These are phyloP conservation scores for Arthrobotrys entomopaga DNA, from an alignment of 2,329 filamentous ascomycete genomes.

Conservation along the genomic window DNA sequence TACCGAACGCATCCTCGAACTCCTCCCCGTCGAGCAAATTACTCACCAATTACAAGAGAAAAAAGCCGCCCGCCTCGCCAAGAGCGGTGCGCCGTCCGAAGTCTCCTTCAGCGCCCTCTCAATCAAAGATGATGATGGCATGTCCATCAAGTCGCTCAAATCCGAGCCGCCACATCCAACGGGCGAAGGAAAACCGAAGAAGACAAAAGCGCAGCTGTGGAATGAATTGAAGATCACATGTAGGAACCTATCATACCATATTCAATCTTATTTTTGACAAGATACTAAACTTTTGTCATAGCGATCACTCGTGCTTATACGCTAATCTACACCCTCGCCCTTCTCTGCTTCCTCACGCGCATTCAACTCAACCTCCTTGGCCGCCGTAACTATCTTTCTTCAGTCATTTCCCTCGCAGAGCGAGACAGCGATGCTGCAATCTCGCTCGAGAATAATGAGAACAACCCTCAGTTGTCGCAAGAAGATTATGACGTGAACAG, in stretches of 20 bases:
- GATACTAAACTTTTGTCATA: conserved; percentile 61
- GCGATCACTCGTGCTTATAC: conserved; percentile 92
- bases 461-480: conserved; percentile 74
- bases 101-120: conserved; percentile 70
- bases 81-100: conserved; percentile 69
- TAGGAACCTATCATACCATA: conserved; percentile 64
- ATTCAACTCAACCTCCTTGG: conserved; percentile 97
- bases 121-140: conserved; percentile 64
- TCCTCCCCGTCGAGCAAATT: conserved; percentile 89
- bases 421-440: conserved; percentile 75
- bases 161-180: conserved; percentile 44
- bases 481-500: conserved; percentile 97
- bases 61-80: conserved; percentile 77
- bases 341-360: conserved; percentile 89
- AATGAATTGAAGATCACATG: conserved; percentile 96
- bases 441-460: conserved; percentile 87
- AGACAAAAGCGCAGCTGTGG: conserved; percentile 93
- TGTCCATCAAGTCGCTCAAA: conserved; percentile 60
- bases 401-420: conserved; percentile 84
- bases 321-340: conserved; percentile 86
- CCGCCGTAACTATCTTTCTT: conserved; percentile 92
- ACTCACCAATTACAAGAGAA: conserved; percentile 94
- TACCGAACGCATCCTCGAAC: conserved; percentile 85
- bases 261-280: not conserved
- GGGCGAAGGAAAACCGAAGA: conserved; percentile 68